Percentiles rank a stretch among this genome's conserved stretches.
Evolutionary conservation across 140 eudicot genomes (phyloP).

Genomic region (Stevia rebaudiana): DNA sequence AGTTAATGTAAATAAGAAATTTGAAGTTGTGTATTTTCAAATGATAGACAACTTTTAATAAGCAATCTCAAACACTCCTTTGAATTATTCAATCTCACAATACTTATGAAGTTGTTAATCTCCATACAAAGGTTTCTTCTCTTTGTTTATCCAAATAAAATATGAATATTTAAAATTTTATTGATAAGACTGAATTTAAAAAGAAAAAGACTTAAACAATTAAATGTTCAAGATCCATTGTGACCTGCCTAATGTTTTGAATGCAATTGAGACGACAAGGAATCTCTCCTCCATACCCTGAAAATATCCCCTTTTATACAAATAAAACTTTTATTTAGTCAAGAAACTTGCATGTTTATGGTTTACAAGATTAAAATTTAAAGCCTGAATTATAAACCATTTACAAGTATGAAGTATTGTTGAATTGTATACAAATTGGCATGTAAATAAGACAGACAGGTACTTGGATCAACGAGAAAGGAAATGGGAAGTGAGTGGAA

Average conservation of each 20-base stretch:
- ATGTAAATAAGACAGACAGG: background rate
- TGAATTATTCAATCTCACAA: no score
- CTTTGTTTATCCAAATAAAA: no score
- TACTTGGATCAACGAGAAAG: constrained; percentile 4
- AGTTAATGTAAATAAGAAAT: background rate
- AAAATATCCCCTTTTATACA: background rate
- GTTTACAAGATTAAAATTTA: background rate
- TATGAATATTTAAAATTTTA: no score
- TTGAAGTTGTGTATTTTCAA: background rate
- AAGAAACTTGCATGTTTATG: background rate
- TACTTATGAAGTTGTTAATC: no score
- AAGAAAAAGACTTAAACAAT: background rate
- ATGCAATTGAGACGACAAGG: background rate
- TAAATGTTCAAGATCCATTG: no score
- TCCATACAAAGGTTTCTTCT: no score
- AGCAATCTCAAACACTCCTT: background rate
- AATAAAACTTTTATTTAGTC: background rate
- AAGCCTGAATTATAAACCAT: background rate
- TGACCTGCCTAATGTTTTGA: background rate
- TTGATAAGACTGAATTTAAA: no score
- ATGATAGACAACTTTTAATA: background rate
- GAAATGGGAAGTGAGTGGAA: constrained; percentile 19
- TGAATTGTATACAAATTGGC: background rate
- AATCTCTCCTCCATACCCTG: background rate
- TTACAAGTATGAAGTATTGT: background rate